phyloP scores from a whole-genome alignment of 768 basidiomycete species.

The Dioszegia crocea region DNA sequence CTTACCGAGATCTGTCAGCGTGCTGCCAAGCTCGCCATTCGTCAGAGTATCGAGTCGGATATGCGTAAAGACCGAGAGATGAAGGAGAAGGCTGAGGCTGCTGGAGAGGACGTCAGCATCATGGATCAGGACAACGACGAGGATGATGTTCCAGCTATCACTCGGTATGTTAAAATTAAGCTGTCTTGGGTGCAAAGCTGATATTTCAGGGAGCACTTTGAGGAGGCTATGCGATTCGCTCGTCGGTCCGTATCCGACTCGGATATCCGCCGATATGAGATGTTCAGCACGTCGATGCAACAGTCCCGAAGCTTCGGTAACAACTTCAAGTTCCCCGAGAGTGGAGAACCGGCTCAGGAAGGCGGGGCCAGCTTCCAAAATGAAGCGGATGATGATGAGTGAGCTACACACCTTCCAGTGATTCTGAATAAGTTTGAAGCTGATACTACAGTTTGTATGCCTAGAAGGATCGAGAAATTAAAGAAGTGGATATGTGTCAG shows the following conservation, averaged over 20 bases:
- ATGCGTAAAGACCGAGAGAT: slow-evolving; percentile 73
- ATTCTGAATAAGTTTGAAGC: background rate
- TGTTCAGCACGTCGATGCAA: slow-evolving; percentile 72
- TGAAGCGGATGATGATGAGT: slow-evolving; percentile 80
- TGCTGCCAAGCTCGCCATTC: slow-evolving; percentile 92
- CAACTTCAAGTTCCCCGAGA: slow-evolving; percentile 97
- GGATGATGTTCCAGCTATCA: slow-evolving; percentile 86
- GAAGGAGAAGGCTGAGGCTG: slow-evolving; percentile 70
- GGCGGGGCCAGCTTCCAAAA: slow-evolving; percentile 57
- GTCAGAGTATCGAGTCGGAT: slow-evolving; percentile 90
- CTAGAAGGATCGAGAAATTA: slow-evolving; percentile 41
- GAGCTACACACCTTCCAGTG: slow-evolving; percentile 8
- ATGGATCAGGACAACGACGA: slow-evolving; percentile 62
- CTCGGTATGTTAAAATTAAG: slow-evolving; percentile 55
- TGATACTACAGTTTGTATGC: slow-evolving; percentile 61
- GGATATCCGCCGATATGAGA: slow-evolving; percentile 94
- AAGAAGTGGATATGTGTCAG: background rate
- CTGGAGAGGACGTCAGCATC: slow-evolving; percentile 65
- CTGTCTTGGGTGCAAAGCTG: slow-evolving; percentile 1
- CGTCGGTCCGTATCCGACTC: slow-evolving; percentile 94
- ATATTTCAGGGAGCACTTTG: slow-evolving; percentile 75
- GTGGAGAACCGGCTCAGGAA: slow-evolving; percentile 50
- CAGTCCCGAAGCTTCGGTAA: slow-evolving; percentile 65
- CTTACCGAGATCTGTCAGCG: slow-evolving; percentile 99
- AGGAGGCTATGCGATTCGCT: slow-evolving; percentile 97